Evolutionary conservation across 441 rosid genomes (phyloP).

Genomic region (Flueggea neowawraea): DNA sequence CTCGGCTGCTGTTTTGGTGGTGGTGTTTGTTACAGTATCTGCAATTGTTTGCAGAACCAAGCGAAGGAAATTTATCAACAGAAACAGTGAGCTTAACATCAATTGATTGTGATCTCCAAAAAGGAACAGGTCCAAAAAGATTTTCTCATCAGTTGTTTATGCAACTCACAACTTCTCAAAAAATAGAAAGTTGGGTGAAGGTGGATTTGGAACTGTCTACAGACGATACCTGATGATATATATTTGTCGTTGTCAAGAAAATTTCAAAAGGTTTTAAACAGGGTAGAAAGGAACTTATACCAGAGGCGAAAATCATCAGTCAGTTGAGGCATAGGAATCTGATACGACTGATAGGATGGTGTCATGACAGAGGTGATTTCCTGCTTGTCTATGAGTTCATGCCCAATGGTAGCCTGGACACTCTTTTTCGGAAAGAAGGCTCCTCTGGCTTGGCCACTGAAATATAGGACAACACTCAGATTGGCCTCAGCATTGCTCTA

Average conservation of each 20-base stretch:
- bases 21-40: not conserved
- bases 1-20: conserved; percentile 17
- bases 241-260: conserved; percentile 45
- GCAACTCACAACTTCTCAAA: conserved; percentile 55
- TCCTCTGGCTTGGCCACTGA: not conserved
- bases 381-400: conserved; percentile 5
- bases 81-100: conserved; percentile 15
- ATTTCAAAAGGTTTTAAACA: conserved; percentile 40
- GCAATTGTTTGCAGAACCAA: conserved; percentile 3
- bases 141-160: conserved; percentile 36
- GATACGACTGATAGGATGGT: conserved; percentile 64
- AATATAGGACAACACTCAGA: not conserved
- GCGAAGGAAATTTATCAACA: no score
- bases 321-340: conserved; percentile 52
- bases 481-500: conserved; percentile 6
- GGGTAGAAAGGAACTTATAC: conserved; percentile 45
- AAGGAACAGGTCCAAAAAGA: conserved; percentile 52
- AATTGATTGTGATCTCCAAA: conserved; percentile 44
- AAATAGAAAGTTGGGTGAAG: conserved; percentile 49
- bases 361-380: conserved; percentile 31
- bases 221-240: conserved; percentile 32
- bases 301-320: conserved; percentile 51
- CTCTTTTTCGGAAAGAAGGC: not conserved
- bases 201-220: conserved; percentile 63
- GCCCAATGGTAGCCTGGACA: not conserved